Base-by-base conservation (phyloP, 108 stramenopile species). In the Pseudonitzschia delicatissima region DNA sequence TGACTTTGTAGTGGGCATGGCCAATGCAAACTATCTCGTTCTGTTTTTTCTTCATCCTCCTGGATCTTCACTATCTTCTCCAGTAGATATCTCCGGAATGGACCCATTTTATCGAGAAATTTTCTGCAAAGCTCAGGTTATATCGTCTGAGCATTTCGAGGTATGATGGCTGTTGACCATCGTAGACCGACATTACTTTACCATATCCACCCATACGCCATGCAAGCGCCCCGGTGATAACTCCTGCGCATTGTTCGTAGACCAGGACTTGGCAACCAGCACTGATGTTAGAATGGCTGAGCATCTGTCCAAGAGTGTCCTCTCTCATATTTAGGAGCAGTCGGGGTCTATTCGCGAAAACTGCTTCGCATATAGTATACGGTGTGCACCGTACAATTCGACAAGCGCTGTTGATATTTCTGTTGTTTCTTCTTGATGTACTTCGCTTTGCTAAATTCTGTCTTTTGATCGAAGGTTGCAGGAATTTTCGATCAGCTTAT, bases 121-220 rank as follows among this genome's bases (percentile, higher is more conserved):
- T 52, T 48, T 86, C 84, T 21, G 65, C 72, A 58, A 89, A 81
- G 35, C 71, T 64, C 4, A 90, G 75, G 68, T 96, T 96, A 69
- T 91, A 91, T 3, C 75, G 62, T 3, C 49, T 61, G 20, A 87
- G 51, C 66, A 86, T 76, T 62, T 93, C 91, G 57, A 79, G 64
- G 66, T 73, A 92, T 0, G 88, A 51, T 17, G 88, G 88, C 68
- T 91, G 90, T 28, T 87, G 83, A 20, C 86, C 88, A 35, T 27
- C 70, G 74, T 85, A 91, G 40, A 93, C 60, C 37, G 76, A 72
- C 2, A 88, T 29, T 15, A 96, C 66, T 23, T 73, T 79, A 6
- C 95, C 95, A 64, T 90, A 91, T 8, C 95, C 95, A 20, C 85
- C 95, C 87, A 96, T 84, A 55, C 92, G 73, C 47, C 85, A 76